Conservation (phyloP, 2,329 filamentous ascomycete species). For the Mollisiaceae sp. region DNA sequence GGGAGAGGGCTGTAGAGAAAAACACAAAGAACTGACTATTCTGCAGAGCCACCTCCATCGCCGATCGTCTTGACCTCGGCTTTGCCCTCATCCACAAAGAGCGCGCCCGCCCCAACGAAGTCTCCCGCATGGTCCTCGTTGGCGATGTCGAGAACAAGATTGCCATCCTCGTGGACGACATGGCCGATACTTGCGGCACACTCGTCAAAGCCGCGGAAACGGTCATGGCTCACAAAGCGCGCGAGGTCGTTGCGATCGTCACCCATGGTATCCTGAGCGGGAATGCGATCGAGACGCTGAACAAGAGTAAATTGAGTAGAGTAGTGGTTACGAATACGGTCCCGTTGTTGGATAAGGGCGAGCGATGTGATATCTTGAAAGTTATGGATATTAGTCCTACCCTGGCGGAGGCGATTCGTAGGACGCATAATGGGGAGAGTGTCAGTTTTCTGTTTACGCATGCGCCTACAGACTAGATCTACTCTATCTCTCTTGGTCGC, state of each 20-base stretch:
- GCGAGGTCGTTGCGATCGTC: slow-evolving; percentile 90
- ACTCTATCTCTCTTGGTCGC: too few relatives aligned
- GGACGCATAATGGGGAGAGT: slow-evolving; percentile 71
- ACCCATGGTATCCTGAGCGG: slow-evolving; percentile 92
- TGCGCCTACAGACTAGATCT: slow-evolving; percentile 55
- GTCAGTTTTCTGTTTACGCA: slow-evolving; percentile 74
- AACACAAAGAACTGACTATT: slow-evolving; percentile 3
- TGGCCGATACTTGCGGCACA: slow-evolving; percentile 95
- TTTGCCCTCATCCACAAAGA: slow-evolving; percentile 98
- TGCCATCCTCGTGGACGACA: slow-evolving; percentile 96
- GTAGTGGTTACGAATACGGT: slow-evolving; percentile 93
- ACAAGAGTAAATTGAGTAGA: slow-evolving; percentile 75
- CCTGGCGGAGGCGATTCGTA: slow-evolving; percentile 71
- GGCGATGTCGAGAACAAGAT: slow-evolving; percentile 90
- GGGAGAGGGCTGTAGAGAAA: neutral
- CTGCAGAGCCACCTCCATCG: slow-evolving; percentile 81
- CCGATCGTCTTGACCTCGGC: slow-evolving; percentile 85
- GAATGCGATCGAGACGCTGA: slow-evolving; percentile 76
- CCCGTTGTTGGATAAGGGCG: slow-evolving; percentile 79
- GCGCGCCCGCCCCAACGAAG: slow-evolving; percentile 86
- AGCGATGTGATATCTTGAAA: slow-evolving; percentile 77
- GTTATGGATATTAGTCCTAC: slow-evolving; percentile 93
- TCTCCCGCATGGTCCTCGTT: slow-evolving; percentile 93
- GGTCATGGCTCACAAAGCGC: slow-evolving; percentile 83
- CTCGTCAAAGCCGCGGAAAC: slow-evolving; percentile 87